phyloP scores from a whole-genome alignment of 495 filamentous ascomycete species.

The Podospora conica region DNA sequence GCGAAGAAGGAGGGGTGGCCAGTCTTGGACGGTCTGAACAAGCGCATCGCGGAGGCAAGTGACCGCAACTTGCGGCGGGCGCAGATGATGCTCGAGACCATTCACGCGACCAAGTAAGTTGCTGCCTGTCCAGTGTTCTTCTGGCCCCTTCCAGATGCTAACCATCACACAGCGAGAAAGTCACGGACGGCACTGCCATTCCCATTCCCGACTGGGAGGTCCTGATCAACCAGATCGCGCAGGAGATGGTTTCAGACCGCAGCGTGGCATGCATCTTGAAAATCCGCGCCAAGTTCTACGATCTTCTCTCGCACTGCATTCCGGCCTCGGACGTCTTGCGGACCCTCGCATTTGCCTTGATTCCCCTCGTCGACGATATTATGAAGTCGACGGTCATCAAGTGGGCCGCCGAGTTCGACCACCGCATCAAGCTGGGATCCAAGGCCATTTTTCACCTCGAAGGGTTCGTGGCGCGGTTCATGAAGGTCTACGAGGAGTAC shows the following conservation, averaged over 20 bases:
- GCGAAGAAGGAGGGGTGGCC: slow-evolving; percentile 73
- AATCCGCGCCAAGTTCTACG: slow-evolving; percentile 88
- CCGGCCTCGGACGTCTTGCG: slow-evolving; percentile 88
- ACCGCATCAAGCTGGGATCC: slow-evolving; percentile 79
- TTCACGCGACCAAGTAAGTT: slow-evolving; percentile 92
- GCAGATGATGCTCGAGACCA: slow-evolving; percentile 90
- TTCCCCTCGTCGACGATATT: slow-evolving; percentile 76
- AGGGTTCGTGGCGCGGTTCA: slow-evolving; percentile 97
- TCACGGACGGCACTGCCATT: slow-evolving; percentile 79
- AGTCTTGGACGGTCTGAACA: slow-evolving; percentile 62
- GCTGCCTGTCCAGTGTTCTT: background rate
- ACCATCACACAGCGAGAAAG: slow-evolving; percentile 63
- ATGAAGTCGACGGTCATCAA: slow-evolving; percentile 88
- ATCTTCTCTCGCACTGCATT: slow-evolving; percentile 94
- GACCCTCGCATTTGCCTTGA: slow-evolving; percentile 87
- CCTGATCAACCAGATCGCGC: slow-evolving; percentile 76
- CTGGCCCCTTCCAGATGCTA: slow-evolving; percentile 5
- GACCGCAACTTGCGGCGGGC: slow-evolving; percentile 85
- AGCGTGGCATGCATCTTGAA: slow-evolving; percentile 78
- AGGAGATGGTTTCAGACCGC: slow-evolving; percentile 87
- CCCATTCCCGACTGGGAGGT: slow-evolving; percentile 96
- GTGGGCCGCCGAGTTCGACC: slow-evolving; percentile 96
- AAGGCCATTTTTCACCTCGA: slow-evolving; percentile 98
- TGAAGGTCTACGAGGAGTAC: slow-evolving; percentile 90
- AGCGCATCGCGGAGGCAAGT: slow-evolving; percentile 83